Evolutionary conservation across 495 filamentous ascomycete species (phyloP).

Genomic region (Podospora fimiseda): DNA sequence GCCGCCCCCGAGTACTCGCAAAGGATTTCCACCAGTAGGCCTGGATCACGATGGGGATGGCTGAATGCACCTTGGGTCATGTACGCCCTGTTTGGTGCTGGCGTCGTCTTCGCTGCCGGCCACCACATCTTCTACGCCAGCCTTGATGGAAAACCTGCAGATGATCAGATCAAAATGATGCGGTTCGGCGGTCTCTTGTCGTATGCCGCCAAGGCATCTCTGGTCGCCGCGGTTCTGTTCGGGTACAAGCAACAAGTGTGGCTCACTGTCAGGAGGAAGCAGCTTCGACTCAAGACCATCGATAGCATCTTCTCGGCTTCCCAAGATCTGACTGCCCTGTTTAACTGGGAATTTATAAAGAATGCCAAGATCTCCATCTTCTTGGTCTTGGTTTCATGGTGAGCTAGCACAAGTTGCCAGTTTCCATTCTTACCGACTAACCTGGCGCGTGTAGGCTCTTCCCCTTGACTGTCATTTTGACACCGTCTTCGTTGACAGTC

Average conservation of each 20-base stretch:
- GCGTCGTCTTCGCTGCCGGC: slow-evolving; percentile 16
- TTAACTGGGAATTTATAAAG: slow-evolving; percentile 28
- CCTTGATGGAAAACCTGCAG: slow-evolving; percentile 18
- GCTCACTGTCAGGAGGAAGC: slow-evolving; percentile 21
- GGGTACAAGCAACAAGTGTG: slow-evolving; percentile 26
- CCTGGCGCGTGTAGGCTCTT: slow-evolving; percentile 16
- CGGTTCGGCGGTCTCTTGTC: slow-evolving; percentile 22
- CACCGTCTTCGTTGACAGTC: slow-evolving; percentile 23
- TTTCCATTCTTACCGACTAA: not conserved
- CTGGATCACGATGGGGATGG: slow-evolving; percentile 12
- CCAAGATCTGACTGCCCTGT: slow-evolving; percentile 25
- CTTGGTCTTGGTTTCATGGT: slow-evolving; percentile 29
- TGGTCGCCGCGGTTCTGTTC: slow-evolving; percentile 24
- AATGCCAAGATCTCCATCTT: slow-evolving; percentile 26
- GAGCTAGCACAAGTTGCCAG: not conserved
- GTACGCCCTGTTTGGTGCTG: slow-evolving; percentile 17
- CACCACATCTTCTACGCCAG: slow-evolving; percentile 22
- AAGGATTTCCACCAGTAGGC: not conserved
- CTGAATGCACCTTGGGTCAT: slow-evolving; percentile 17
- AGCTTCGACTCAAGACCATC: slow-evolving; percentile 20
- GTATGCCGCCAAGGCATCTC: slow-evolving; percentile 21
- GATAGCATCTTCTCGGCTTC: slow-evolving; percentile 31
- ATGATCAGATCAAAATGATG: slow-evolving; percentile 25
- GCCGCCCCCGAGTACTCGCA: not conserved
- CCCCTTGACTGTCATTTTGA: slow-evolving; percentile 25